phyloP scores from a whole-genome alignment of 495 filamentous ascomycete species.

The Opeltia flavorubescens region DNA sequence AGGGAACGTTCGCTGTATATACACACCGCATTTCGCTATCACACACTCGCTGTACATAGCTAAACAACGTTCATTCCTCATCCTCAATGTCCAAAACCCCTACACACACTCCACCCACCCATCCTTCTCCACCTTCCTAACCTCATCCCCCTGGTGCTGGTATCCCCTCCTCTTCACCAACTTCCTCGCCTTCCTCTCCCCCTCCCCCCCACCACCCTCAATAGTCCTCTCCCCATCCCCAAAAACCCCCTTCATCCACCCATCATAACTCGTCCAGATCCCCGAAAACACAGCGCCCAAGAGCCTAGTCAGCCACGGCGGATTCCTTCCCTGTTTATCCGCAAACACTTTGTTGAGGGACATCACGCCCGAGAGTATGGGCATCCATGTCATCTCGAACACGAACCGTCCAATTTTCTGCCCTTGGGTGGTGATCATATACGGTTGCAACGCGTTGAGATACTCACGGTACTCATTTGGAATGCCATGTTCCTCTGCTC shows the following conservation, averaged over 20 bases:
- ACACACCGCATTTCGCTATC: background rate
- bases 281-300: conserved; percentile 32
- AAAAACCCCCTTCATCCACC: conserved; percentile 48
- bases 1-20: no score
- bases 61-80: background rate
- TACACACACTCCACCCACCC: background rate
- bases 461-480: conserved; percentile 61
- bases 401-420: conserved; percentile 53
- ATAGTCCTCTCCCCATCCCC: conserved; percentile 79
- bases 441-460: conserved; percentile 50
- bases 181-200: background rate
- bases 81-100: background rate
- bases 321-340: conserved; percentile 49
- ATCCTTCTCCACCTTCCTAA: background rate
- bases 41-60: no score
- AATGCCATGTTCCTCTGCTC: conserved; percentile 62
- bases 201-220: conserved; percentile 17
- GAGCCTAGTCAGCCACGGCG: conserved; percentile 46
- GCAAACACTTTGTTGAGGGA: conserved; percentile 31
- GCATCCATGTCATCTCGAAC: conserved; percentile 46
- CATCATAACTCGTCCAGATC: conserved; percentile 69
- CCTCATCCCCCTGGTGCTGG: no score
- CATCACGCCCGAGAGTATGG: conserved; percentile 39
- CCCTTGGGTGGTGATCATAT: conserved; percentile 46
- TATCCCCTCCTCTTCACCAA: background rate